Base-by-base conservation (phyloP, 495 filamentous ascomycete genomes). In the Neurospora sp. region DNA sequence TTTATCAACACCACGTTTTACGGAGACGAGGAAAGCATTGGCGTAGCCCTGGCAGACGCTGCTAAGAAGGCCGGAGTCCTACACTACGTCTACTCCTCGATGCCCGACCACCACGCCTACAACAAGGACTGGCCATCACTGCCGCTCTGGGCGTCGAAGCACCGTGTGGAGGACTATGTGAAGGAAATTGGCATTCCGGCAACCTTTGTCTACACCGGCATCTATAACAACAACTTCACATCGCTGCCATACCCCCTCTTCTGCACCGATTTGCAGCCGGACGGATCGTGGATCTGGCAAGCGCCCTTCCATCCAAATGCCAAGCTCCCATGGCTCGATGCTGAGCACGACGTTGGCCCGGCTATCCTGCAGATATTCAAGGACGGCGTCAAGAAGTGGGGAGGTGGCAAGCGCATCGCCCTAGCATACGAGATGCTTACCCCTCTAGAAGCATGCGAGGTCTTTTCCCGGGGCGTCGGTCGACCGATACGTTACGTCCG, bases 221-320 rank as follows among this genome's bases (percentile, higher is more conserved):
- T 97, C 75, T 99, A 98, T 85, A 97, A 98, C 83, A 98, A 99
- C 81, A 99, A 99, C 81, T 99, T 99, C 83, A 98, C 94, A 10
- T 94, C 91, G 72, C 86, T 98, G 37, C 92, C 90, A 0, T 98
- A 97, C 80, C 96, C 96, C 3, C 85, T 99, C 8, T 97, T 97
- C 82, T 93, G 93, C 81, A 97, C 97, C 92, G 93, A 96, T 77
- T 82, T 96, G 37, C 88, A 92, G 78, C 79, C 83, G 0, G 93
- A 97, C 75, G 94, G 92, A 5, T 93, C 91, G 73, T 98, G 97
- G 78, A 85, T 92, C 75, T 99, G 96, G 96, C 90, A 91, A 76
- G 96, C 96, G 0, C 96, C 96, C 1, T 99, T 99, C 80, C 92
- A 97, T 74, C 90, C 93, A 5, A 88, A 97, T 73, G 90, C 90